These are phyloP conservation scores for Fusarium stilboides DNA, from an alignment of 2,329 filamentous ascomycete species.

Conservation along the genomic window DNA sequence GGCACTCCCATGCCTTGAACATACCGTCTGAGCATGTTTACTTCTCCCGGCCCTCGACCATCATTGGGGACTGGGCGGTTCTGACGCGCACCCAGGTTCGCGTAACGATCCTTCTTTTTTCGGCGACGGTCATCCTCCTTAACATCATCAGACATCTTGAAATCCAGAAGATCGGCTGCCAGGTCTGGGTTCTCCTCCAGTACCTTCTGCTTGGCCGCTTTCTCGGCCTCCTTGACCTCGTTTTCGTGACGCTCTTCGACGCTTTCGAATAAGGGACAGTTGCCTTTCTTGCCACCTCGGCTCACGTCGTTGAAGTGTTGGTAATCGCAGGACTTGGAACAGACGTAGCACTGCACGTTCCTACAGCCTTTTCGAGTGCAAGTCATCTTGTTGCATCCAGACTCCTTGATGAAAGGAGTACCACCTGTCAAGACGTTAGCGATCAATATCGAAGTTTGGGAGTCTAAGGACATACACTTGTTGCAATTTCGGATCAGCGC, in stretches of 20 bases:
- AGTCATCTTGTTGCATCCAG: slow-evolving; percentile 87
- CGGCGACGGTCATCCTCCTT: slow-evolving; percentile 58
- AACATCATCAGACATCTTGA: slow-evolving; percentile 71
- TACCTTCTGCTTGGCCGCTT: slow-evolving; percentile 68
- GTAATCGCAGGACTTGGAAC: slow-evolving; percentile 77
- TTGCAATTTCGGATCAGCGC: slow-evolving; percentile 85
- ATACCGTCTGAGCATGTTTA: too few relatives aligned
- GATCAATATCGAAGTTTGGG: slow-evolving; percentile 35
- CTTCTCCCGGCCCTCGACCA: too few relatives aligned
- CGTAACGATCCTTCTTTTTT: slow-evolving; percentile 10
- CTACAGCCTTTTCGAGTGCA: slow-evolving; percentile 71
- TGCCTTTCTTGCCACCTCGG: slow-evolving; percentile 64
- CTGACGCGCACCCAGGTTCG: neutral
- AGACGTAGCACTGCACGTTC: slow-evolving; percentile 78
- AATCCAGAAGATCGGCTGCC: slow-evolving; percentile 68
- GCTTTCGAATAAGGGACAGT: slow-evolving; percentile 79
- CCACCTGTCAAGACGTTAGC: slow-evolving; percentile 61
- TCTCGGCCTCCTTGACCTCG: slow-evolving; percentile 75
- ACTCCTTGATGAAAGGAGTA: slow-evolving; percentile 84
- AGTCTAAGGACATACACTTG: slow-evolving; percentile 60
- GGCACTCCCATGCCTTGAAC: too few relatives aligned
- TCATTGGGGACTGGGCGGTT: too few relatives aligned
- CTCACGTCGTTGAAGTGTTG: slow-evolving; percentile 75
- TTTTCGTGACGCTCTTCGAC: slow-evolving; percentile 71
- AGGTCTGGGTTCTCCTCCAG: slow-evolving; percentile 73